phyloP scores from a whole-genome alignment of 352 stramenopile species.

The Thraustochytrium striatum region DNA sequence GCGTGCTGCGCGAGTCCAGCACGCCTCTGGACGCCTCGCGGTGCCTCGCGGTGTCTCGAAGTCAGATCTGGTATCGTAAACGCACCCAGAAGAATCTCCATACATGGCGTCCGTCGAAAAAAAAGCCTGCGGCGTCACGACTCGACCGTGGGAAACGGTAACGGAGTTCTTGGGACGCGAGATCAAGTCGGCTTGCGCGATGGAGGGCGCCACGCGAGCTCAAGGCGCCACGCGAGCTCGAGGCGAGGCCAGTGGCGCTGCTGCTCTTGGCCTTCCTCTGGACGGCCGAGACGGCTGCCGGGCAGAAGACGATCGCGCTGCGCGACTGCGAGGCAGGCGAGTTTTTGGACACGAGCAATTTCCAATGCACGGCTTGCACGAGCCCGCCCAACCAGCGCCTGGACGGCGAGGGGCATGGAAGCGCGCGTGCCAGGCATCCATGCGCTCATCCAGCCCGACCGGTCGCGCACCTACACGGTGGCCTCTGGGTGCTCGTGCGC shows the following conservation, averaged over 20 bases:
- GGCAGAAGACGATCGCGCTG: neutral
- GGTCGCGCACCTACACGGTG: conserved; percentile 2
- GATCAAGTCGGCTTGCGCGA: too few species aligned
- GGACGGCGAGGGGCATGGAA: neutral
- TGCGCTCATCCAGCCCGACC: neutral
- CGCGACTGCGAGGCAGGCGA: conserved; percentile 14
- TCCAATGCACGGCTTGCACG: neutral
- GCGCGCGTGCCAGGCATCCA: neutral
- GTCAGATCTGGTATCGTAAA: too few species aligned
- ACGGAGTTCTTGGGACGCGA: too few species aligned
- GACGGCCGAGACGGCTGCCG: neutral
- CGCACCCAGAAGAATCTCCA: too few species aligned
- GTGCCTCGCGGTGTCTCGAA: too few species aligned
- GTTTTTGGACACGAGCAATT: conserved; percentile 32
- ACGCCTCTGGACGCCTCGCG: too few species aligned
- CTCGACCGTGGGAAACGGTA: too few species aligned
- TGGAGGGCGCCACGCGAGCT: too few species aligned
- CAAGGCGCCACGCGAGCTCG: too few species aligned
- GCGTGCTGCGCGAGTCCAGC: too few species aligned
- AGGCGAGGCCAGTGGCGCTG: neutral
- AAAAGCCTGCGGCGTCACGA: too few species aligned
- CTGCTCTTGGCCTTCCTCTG: neutral
- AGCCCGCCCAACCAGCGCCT: conserved; percentile 20
- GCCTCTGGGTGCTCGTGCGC: conserved; percentile 8
- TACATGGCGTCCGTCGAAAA: too few species aligned